phyloP scores from a whole-genome alignment of 352 stramenopile species.

The Phytophthora pluvialis region DNA sequence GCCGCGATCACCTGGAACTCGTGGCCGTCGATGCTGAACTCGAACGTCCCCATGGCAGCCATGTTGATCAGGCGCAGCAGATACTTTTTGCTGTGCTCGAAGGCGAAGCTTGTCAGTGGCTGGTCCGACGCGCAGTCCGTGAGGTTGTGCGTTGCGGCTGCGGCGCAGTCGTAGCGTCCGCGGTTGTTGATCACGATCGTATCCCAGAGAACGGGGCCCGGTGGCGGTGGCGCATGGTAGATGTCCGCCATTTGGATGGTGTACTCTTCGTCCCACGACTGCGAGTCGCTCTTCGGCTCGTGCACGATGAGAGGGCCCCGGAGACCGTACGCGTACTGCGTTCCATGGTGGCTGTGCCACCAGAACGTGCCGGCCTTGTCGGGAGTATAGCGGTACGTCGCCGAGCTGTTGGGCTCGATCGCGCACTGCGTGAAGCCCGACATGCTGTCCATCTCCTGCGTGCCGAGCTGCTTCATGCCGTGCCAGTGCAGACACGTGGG shows the following conservation, averaged over 20 bases:
- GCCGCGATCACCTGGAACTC: conserved; percentile 37
- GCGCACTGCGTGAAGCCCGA: conserved; percentile 42
- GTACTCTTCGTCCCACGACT: conserved; percentile 34
- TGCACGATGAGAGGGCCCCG: conserved; percentile 45
- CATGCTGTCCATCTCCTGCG: conserved; percentile 40
- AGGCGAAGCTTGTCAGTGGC: conserved; percentile 28
- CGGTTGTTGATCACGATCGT: conserved; percentile 38
- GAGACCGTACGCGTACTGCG: conserved; percentile 40
- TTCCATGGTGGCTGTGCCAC: conserved; percentile 43
- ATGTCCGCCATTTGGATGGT: conserved; percentile 37
- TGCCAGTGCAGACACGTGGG: conserved; percentile 42
- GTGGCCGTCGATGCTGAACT: conserved; percentile 47
- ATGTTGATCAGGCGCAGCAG: conserved; percentile 41
- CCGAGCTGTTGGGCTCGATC: conserved; percentile 31
- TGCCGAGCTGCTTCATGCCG: conserved; percentile 37
- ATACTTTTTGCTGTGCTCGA: conserved; percentile 32
- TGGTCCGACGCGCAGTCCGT: too few relatives aligned
- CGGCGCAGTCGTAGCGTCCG: conserved; percentile 35
- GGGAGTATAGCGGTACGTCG: conserved; percentile 39
- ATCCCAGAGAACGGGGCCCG: conserved; percentile 30
- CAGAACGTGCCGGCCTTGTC: conserved; percentile 43
- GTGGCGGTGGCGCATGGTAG: conserved; percentile 31
- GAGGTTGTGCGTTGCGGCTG: too few relatives aligned
- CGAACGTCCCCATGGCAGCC: conserved; percentile 31
- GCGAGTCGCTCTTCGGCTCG: conserved; percentile 1